Evolutionary conservation across 2,329 filamentous ascomycete genomes (phyloP), one percentile per base, ranked within the genome.

Genomic region (Aspergillus vadensis): DNA sequence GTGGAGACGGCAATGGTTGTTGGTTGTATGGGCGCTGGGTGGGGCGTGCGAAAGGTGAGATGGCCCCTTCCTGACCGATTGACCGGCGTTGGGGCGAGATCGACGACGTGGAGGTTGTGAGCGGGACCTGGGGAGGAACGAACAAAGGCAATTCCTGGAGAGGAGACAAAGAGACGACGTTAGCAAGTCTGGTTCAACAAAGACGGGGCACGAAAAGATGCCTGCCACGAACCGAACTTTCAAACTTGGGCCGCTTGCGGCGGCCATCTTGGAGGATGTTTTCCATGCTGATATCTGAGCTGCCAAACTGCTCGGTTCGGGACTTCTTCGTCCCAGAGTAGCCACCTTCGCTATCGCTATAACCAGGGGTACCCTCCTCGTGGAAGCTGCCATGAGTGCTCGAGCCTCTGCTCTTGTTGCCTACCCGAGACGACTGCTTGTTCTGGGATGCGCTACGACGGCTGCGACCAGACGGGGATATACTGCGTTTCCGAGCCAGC

Each of bases 191-290:
- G 36, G 55, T 2, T 39, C 50, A 9, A 30, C 14, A 6, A 47
- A 41, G 48, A 30, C 27, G 17, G 63, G 19, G 62, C 65, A 71
- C 63, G 69, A 69, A 63, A 67, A 66, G 55, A 55, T 48, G 43
- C 57, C 51, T 27, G 52, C 47, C 54, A 84, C 94, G 88, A 89
- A 98, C 94, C 79, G 94, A 97, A 81, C 94, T 98, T 77, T 98
- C 94, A 80, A 89, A 89, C 79, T 97, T 97, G 70, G 94, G 91
- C 73, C 92, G 88, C 83, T 98, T 97, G 74, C 95, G 89, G 77
- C 95, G 89, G 67, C 94, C 93, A 73, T 96, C 95, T 79, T 98
- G 94, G 63, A 99, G 91, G 77, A 99, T 98, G 75, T 99, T 99
- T 69, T 97, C 93, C 68, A 97, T 87, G 75, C 94, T 98, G 73